Conservation (phyloP, 2,329 filamentous ascomycete genomes). For the Beauveria sp. region DNA sequence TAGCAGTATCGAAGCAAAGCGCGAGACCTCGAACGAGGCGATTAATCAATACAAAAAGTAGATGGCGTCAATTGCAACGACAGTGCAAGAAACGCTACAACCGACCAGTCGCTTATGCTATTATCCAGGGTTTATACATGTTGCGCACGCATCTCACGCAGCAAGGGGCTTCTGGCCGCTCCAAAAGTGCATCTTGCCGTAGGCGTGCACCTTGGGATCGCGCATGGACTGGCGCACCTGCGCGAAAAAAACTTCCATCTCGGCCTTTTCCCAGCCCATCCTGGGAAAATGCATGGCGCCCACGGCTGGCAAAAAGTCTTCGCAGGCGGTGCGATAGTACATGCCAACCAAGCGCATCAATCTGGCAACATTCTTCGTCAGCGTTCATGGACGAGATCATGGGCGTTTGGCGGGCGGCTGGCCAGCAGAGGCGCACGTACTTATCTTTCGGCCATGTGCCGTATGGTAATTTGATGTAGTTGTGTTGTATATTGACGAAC, state of each 20-base stretch:
- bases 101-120: not conserved
- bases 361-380: constrained; percentile 15
- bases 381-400: not conserved
- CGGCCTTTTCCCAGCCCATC: constrained; percentile 27
- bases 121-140: not conserved
- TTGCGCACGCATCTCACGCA: not conserved
- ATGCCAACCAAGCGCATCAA: constrained; percentile 31
- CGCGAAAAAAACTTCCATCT: constrained; percentile 26
- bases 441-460: constrained; percentile 40
- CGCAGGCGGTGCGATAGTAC: constrained; percentile 33
- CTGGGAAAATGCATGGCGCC: constrained; percentile 33
- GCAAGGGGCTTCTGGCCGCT: constrained; percentile 30
- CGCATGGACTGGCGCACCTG: constrained; percentile 23
- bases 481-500: constrained; percentile 31
- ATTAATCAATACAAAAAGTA: too few relatives aligned
- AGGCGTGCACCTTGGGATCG: constrained; percentile 25
- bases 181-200: constrained; percentile 36
- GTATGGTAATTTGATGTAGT: constrained; percentile 34
- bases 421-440: constrained; percentile 16
- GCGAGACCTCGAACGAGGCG: too few relatives aligned
- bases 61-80: too few relatives aligned
- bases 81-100: too few relatives aligned
- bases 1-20: not conserved
- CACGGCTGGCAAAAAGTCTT: constrained; percentile 33
- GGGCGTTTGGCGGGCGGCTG: not conserved